Evolutionary conservation across 2,329 filamentous ascomycete species (phyloP).

Genomic region (Stachybotrys echinatus): DNA sequence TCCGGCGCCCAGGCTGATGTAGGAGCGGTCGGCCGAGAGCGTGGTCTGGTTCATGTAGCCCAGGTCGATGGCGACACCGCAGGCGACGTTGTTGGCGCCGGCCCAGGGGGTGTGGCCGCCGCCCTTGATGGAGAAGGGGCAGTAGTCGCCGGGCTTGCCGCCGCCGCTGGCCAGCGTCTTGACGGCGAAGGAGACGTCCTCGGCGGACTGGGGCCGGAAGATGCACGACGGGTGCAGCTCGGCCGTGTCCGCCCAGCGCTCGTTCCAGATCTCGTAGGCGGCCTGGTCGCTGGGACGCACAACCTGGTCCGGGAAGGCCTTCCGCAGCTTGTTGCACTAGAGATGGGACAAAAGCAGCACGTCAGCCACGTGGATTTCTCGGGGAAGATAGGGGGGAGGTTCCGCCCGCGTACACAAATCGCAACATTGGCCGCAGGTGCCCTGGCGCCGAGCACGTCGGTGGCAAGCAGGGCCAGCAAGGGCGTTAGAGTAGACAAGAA

Average conservation of each 20-base stretch:
- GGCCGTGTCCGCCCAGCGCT: not conserved
- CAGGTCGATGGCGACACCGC: slow-evolving; percentile 39
- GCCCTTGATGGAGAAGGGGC: slow-evolving; percentile 41
- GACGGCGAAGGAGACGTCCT: not conserved
- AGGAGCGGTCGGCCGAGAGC: slow-evolving; percentile 23
- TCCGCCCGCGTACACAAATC: not conserved
- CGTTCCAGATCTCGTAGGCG: not conserved
- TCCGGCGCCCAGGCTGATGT: slow-evolving; percentile 36
- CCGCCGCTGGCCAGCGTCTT: not conserved
- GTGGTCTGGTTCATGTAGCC: slow-evolving; percentile 28
- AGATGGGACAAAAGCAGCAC: not conserved
- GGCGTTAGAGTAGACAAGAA: not conserved
- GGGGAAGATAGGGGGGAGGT: not conserved
- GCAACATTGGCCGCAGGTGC: not conserved
- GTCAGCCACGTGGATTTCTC: not conserved
- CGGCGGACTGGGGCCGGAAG: not conserved
- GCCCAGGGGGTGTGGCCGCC: slow-evolving; percentile 47
- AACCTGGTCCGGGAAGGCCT: not conserved
- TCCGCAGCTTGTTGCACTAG: not conserved
- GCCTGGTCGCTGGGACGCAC: not conserved
- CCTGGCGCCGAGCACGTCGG: not conserved
- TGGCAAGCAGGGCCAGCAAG: not conserved
- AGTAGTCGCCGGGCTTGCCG: not conserved
- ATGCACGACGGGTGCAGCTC: not conserved
- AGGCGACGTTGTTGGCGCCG: slow-evolving; percentile 33